Base-by-base conservation (phyloP, 306 rosid species). In the Cicer judaicum region DNA sequence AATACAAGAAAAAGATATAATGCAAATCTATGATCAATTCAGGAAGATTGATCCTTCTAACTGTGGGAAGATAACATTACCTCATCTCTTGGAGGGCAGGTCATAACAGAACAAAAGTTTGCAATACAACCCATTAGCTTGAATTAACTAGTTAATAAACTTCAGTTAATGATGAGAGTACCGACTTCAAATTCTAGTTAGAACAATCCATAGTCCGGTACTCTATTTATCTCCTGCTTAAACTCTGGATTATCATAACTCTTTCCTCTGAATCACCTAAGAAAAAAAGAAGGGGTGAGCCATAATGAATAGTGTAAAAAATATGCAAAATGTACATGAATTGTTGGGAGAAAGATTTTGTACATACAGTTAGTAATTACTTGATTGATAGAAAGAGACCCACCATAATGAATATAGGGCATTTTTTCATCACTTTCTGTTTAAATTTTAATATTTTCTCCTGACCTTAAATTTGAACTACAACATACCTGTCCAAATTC, bases 31-130 rank as follows among this genome's bases (percentile, higher is more conserved):
- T 74, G 72, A 87, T 14, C 92, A 90, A 65, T 92, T 92, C 87
- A 80, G 78, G 19, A 88, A 80, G 87, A 88, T 87, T 62, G 97
- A 92, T 13, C 84, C 76, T 3, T 86, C 86, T 70, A 84, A 92
- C 64, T 87, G 86, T 7, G 97, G 97, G 71, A 90, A 90, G 88
- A 90, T 92, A 66, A 92, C 93, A n/a, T 74, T 92, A 19, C 91
- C 88, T 65, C 83, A 79, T 88, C 79, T 92, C 41, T 65, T 86
- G 76, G 87, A 72, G 80, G 77, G 64, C 4, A 36, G n/a, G 2
- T 77, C 71, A 63, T 86, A 79, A 83, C 72, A 6, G 16, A 60
- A 24, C 3, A 24, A 24, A 24, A 24, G 29, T 24, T 24, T 24
- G 29, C 29, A 24, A 24, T 24, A 24, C 29, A 24, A 24, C 3